Conservation (phyloP, 441 rosid genomes). For the Gossypium schwendimanii region DNA sequence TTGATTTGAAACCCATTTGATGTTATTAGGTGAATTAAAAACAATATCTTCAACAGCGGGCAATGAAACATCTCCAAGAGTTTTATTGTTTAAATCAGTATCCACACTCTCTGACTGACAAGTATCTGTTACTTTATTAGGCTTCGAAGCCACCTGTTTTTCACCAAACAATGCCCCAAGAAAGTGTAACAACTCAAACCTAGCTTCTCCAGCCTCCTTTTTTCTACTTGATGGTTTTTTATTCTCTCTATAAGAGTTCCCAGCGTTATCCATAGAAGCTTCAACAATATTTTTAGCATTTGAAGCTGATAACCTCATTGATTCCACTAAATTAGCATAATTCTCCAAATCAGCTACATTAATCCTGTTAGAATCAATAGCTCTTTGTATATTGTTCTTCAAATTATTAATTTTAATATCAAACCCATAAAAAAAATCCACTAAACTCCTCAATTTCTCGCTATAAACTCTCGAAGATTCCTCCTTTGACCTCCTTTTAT, state of each 20-base stretch:
- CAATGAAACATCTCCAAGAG: conserved; percentile 20
- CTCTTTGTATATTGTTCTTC: conserved; percentile 34
- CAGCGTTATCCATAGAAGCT: conserved; percentile 22
- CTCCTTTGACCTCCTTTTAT: conserved; percentile 35
- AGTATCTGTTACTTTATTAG: conserved; percentile 31
- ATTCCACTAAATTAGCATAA: conserved; percentile 36
- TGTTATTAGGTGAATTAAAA: conserved; percentile 10
- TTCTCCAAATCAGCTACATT: conserved; percentile 34
- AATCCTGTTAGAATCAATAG: conserved; percentile 39
- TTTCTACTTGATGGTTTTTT: conserved; percentile 31
- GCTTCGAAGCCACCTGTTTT: conserved; percentile 27
- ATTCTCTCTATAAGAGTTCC: conserved; percentile 28
- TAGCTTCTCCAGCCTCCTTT: conserved; percentile 34
- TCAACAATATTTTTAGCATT: conserved; percentile 29
- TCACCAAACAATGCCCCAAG: conserved; percentile 37
- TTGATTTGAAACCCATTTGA: conserved; percentile 14
- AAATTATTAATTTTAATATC: conserved; percentile 32
- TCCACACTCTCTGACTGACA: conserved; percentile 26
- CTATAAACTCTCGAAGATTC: conserved; percentile 26
- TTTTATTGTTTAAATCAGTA: conserved; percentile 17
- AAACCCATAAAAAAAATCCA: conserved; percentile 41
- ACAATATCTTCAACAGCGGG: conserved; percentile 15
- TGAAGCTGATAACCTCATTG: conserved; percentile 31
- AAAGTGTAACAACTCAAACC: conserved; percentile 30
- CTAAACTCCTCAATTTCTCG: conserved; percentile 33